Evolutionary conservation across 1,284 basidiomycete genomes (phyloP).

Genomic region (Gomphus bonarii): DNA sequence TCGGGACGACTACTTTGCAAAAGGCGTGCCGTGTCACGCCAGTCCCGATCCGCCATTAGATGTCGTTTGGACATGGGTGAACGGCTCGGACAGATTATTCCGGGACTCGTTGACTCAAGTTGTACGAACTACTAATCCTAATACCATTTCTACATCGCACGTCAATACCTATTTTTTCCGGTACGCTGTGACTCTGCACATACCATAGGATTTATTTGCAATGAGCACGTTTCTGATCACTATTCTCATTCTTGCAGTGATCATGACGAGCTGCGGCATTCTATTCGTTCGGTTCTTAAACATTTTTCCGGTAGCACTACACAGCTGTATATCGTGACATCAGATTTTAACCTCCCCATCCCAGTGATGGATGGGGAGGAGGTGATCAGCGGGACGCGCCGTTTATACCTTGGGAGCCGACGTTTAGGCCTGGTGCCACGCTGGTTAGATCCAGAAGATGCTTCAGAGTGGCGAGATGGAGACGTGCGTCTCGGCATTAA

Average conservation of each 20-base stretch:
- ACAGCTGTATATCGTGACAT: slow-evolving; percentile 8
- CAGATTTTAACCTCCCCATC: slow-evolving; percentile 4
- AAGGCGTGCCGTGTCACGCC: not conserved
- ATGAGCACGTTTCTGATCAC: not conserved
- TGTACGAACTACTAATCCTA: not conserved
- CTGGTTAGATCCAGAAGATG: slow-evolving; percentile 3
- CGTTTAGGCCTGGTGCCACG: slow-evolving; percentile 7
- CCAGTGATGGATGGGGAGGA: not conserved
- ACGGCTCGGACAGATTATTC: slow-evolving; percentile 9
- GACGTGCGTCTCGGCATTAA: not conserved
- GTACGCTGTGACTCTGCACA: not conserved
- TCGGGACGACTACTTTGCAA: slow-evolving; percentile 3
- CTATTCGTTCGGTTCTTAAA: slow-evolving; percentile 9
- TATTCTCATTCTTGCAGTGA: not conserved
- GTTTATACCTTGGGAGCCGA: not conserved
- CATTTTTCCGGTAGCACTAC: slow-evolving; percentile 1
- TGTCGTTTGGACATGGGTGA: slow-evolving; percentile 11
- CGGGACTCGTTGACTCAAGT: not conserved
- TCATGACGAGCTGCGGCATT: slow-evolving; percentile 8
- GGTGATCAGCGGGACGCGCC: not conserved
- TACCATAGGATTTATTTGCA: not conserved
- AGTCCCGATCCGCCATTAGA: slow-evolving; percentile 7
- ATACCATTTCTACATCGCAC: not conserved
- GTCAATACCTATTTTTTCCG: slow-evolving; percentile 3
- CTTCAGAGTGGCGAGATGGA: slow-evolving; percentile 2